Evolutionary conservation across 768 basidiomycete species (phyloP).

Genomic region (Gautieria morchelliformis): DNA sequence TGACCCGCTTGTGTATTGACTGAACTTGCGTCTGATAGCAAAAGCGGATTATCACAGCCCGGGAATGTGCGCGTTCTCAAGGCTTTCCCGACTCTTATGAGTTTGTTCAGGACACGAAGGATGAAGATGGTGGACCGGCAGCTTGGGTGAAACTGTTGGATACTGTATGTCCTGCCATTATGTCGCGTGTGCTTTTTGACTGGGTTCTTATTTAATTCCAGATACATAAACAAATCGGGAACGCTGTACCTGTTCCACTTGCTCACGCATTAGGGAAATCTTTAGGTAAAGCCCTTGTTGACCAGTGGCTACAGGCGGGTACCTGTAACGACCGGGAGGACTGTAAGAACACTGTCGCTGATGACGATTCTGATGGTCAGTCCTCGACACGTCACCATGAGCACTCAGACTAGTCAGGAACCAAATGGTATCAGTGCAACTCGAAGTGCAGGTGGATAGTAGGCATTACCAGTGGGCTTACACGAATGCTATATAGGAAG

Average conservation of each 20-base stretch:
- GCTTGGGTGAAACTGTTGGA: slow-evolving; percentile 25
- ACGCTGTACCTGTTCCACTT: slow-evolving; percentile 67
- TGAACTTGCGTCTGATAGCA: slow-evolving; percentile 34
- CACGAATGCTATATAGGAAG: too few relatives aligned
- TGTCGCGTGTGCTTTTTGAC: not conserved
- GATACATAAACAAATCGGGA: slow-evolving; percentile 74
- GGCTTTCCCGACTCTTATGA: slow-evolving; percentile 67
- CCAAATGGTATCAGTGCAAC: too few relatives aligned
- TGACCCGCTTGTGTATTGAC: not conserved
- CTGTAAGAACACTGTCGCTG: too few relatives aligned
- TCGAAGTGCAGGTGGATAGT: too few relatives aligned
- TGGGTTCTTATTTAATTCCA: slow-evolving; percentile 18
- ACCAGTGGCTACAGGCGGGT: not conserved
- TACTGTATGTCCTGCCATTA: slow-evolving; percentile 38
- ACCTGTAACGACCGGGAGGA: too few relatives aligned
- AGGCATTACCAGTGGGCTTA: too few relatives aligned
- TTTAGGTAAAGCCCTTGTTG: slow-evolving; percentile 34
- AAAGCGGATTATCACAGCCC: slow-evolving; percentile 57
- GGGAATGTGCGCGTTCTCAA: slow-evolving; percentile 65
- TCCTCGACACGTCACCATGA: too few relatives aligned
- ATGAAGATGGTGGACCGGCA: slow-evolving; percentile 29
- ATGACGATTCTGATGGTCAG: too few relatives aligned
- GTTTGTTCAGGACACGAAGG: slow-evolving; percentile 27
- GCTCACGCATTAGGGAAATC: slow-evolving; percentile 50
- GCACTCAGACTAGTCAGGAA: too few relatives aligned